A percentile compares a stretch with the other conserved stretches of the same genome.
These are phyloP conservation scores for Phaeosphaeriaceae sp. DNA, from an alignment of 2,329 filamentous ascomycete genomes.

Conservation along the genomic window DNA sequence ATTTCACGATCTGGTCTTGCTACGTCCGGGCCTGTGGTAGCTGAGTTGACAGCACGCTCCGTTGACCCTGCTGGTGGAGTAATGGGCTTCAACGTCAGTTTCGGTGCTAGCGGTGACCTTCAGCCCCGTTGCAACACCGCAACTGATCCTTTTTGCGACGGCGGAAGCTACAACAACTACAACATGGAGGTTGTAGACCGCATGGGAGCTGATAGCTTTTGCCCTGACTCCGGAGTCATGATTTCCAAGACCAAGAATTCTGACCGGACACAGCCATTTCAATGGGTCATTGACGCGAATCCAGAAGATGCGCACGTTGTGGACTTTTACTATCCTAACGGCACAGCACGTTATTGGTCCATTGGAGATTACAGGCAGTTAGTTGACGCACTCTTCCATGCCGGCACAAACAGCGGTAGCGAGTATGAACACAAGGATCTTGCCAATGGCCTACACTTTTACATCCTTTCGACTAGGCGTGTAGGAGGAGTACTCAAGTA, in stretches of 20 bases:
- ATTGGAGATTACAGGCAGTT: constrained; percentile 62
- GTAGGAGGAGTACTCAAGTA: constrained; percentile 58
- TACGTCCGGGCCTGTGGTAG: constrained; percentile 53
- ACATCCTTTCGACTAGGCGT: constrained; percentile 54
- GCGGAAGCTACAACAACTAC: constrained; percentile 59
- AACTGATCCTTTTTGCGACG: constrained; percentile 58
- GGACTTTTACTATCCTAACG: constrained; percentile 59
- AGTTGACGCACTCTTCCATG: constrained; percentile 62
- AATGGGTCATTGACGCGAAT: constrained; percentile 63
- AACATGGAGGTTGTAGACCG: constrained; percentile 61
- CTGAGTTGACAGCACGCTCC: constrained; percentile 56
- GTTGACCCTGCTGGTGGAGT: constrained; percentile 51
- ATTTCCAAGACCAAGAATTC: constrained; percentile 60
- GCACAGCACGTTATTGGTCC: constrained; percentile 55
- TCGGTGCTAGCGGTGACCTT: constrained; percentile 51
- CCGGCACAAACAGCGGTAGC: constrained; percentile 59
- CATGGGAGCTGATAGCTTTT: constrained; percentile 62
- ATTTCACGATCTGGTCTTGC: constrained; percentile 54
- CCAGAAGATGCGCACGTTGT: constrained; percentile 59
- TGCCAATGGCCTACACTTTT: constrained; percentile 59
- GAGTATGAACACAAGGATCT: constrained; percentile 58
- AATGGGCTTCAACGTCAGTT: constrained; percentile 57
- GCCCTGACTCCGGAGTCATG: constrained; percentile 60
- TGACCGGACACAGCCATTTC: constrained; percentile 54
- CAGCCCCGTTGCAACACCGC: constrained; percentile 53